Conservation (phyloP, 2,329 filamentous ascomycete genomes). For the Stagonosporopsis vannaccii region DNA sequence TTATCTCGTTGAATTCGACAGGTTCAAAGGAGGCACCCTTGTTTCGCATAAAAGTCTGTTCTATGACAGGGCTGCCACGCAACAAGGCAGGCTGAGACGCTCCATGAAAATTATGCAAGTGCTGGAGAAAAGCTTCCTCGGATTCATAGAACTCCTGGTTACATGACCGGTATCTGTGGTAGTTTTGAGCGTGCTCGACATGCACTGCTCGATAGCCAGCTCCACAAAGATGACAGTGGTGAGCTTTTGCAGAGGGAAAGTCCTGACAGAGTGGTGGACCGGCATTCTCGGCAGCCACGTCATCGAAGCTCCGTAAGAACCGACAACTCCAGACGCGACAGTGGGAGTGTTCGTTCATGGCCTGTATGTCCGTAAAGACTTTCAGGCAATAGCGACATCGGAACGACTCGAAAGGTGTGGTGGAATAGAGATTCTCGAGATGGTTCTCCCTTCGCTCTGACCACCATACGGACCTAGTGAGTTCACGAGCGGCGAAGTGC, state of each 20-base stretch:
- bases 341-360: slow-evolving; percentile 44
- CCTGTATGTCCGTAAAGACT: slow-evolving; percentile 39
- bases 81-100: slow-evolving; percentile 38
- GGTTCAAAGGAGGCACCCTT: slow-evolving; percentile 47
- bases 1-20: slow-evolving; percentile 44
- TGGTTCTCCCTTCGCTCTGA: slow-evolving; percentile 42
- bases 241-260: slow-evolving; percentile 44
- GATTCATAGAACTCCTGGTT: slow-evolving; percentile 45
- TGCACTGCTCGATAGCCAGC: slow-evolving; percentile 42
- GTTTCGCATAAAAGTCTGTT: slow-evolving; percentile 46
- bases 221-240: slow-evolving; percentile 47
- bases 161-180: slow-evolving; percentile 44
- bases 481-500: slow-evolving; percentile 40
- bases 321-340: slow-evolving; percentile 48
- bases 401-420: slow-evolving; percentile 40
- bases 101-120: slow-evolving; percentile 44
- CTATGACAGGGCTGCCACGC: slow-evolving; percentile 37
- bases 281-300: slow-evolving; percentile 42
- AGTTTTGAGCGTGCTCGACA: slow-evolving; percentile 44
- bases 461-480: slow-evolving; percentile 44
- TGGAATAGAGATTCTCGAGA: slow-evolving; percentile 41
- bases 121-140: slow-evolving; percentile 44
- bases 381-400: slow-evolving; percentile 46
- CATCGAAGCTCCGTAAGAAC: slow-evolving; percentile 44
- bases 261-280: slow-evolving; percentile 43